Evolutionary conservation across 371 early-diverging fungal genomes (phyloP).

Genomic region (Mucor lusitanicus): DNA sequence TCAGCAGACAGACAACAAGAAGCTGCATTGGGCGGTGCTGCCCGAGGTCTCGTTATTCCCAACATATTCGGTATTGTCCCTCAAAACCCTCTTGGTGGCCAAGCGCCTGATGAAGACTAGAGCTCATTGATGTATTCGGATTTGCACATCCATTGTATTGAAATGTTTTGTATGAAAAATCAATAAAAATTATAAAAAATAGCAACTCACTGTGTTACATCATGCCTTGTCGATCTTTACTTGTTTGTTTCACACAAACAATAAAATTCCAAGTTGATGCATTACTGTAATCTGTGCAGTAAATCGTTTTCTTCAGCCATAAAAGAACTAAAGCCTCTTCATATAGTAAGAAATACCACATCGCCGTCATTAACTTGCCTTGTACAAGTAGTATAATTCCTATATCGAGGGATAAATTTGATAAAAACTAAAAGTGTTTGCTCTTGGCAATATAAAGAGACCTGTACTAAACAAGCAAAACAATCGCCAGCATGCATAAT

Average conservation of each 20-base stretch:
- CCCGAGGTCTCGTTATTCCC: background rate
- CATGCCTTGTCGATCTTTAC: background rate
- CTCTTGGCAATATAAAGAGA: background rate
- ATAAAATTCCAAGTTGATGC: background rate
- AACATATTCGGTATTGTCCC: background rate
- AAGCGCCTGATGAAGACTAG: conserved; percentile 4
- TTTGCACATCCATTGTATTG: background rate
- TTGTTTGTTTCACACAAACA: background rate
- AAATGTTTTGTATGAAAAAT: background rate
- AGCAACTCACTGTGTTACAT: background rate
- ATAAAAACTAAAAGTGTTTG: background rate
- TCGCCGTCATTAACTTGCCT: background rate
- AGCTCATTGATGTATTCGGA: background rate
- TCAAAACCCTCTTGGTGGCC: conserved; percentile 3
- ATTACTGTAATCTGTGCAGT: background rate
- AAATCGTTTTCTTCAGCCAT: background rate
- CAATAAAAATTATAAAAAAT: background rate
- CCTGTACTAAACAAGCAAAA: background rate
- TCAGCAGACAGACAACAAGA: conserved; percentile 5
- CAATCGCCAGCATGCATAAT: background rate
- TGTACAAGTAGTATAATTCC: background rate
- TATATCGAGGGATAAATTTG: background rate
- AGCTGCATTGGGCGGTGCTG: background rate
- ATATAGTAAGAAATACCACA: background rate
- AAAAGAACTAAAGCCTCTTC: no score